Percentiles rank a stretch among this genome's conserved stretches.
Evolutionary conservation across 768 basidiomycete species (phyloP).

Genomic region (Trichaptum fuscoviolaceum): DNA sequence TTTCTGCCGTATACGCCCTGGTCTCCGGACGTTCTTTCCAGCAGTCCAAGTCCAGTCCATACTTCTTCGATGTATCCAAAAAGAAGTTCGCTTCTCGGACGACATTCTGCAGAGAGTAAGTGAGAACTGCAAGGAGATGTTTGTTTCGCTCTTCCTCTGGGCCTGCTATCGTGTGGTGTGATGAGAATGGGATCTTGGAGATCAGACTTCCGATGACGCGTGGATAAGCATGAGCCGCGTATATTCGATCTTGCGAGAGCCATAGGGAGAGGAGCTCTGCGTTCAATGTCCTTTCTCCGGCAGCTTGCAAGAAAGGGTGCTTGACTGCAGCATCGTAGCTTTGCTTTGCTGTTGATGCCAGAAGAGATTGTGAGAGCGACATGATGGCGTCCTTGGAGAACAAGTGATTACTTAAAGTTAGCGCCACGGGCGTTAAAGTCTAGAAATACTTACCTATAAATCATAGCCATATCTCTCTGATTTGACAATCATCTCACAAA

Average conservation of each 20-base stretch:
- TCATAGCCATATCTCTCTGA: no score
- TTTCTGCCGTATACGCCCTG: constrained; percentile 66
- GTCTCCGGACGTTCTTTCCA: constrained; percentile 58
- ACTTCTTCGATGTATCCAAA: constrained; percentile 39
- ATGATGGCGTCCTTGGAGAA: background rate
- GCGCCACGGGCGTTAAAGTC: background rate
- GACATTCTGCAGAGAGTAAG: constrained; percentile 52
- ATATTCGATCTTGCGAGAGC: constrained; percentile 70
- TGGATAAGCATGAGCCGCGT: constrained; percentile 71
- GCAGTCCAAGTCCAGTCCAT: constrained; percentile 39
- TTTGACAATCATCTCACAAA: no score
- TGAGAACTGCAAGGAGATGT: constrained; percentile 42
- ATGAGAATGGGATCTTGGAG: constrained; percentile 48
- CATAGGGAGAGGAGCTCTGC: constrained; percentile 48
- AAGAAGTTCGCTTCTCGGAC: constrained; percentile 59
- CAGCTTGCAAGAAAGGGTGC: constrained; percentile 56
- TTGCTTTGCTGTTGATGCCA: background rate
- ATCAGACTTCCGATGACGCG: constrained; percentile 66
- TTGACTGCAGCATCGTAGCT: constrained; percentile 42
- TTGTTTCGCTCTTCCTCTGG: constrained; percentile 32
- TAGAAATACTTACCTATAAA: no score
- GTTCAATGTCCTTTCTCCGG: constrained; percentile 47
- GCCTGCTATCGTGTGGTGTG: constrained; percentile 26
- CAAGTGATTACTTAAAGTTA: background rate
- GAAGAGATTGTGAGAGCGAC: background rate